Evolutionary conservation across 352 stramenopile genomes (phyloP), one percentile per base, ranked within the genome.

Genomic region (Peronospora belbahrii): DNA sequence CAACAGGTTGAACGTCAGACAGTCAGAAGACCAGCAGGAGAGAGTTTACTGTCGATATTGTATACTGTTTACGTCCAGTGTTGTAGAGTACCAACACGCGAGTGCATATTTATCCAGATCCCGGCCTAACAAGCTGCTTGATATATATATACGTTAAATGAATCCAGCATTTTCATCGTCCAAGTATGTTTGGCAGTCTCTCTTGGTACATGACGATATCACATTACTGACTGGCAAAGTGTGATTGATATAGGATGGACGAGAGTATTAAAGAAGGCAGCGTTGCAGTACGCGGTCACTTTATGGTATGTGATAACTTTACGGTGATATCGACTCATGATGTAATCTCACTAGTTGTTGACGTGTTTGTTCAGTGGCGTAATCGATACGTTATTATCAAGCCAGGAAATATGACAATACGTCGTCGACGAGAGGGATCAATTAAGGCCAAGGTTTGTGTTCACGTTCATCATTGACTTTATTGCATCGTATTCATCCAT

Each of bases 371-470:
- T 31, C 31, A 89, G 74, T 87, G 74, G 74, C 67, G 78, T 4
- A 75, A 86, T 14, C 73, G 78, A 10, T 83, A 74, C 37, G 66
- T 89, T 15, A 50, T 70, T 39, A 48, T 89, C 17, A 65, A 63
- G 11, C 59, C 62, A 14, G 69, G 75, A 15, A 48, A 76, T 14
- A 51, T 89, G 30, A 30, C 67, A 3, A 70, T 89, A 14, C 59
- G 57, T 42, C 66, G 74, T 4, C 60, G 71, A 17, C 57, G 60
- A 46, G 59, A 70, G 14, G 60, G 66, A 13, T 56, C 67, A 0
- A 52, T 87, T 52, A 89, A 89, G 36, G 49, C 58, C 19, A 85
- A 79, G 70, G 75, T 50, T 32, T 27, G 14, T 43, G 17, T 2
- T 13, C 27, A 15, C 24, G 24, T 6, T 28, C 10, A n/a, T 42